Percentiles rank a stretch among this genome's conserved stretches.
Conservation (phyloP, 2,329 filamentous ascomycete species). For the Trichoderma aggressivum region DNA sequence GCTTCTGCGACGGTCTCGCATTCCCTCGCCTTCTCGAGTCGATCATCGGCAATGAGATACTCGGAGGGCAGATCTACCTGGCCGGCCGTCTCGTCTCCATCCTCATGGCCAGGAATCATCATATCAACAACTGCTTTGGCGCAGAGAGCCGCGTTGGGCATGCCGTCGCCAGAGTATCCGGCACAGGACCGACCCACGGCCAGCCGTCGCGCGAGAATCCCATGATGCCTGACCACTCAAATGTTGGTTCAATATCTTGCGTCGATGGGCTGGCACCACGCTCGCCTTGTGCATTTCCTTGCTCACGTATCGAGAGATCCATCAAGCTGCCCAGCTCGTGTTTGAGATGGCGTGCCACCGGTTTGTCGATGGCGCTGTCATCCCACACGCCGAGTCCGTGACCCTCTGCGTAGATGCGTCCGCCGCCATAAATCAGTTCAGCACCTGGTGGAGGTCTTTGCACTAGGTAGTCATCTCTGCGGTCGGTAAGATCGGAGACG, state of each 20-base stretch:
- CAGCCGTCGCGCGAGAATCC: background rate
- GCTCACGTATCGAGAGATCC: background rate
- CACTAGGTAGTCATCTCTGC: background rate
- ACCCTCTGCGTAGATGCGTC: background rate
- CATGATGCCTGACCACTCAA: background rate
- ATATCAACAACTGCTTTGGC: background rate
- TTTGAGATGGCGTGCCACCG: background rate
- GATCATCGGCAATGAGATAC: background rate
- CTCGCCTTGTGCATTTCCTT: background rate
- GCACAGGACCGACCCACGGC: background rate
- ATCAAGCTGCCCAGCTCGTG: background rate
- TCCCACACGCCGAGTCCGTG: background rate
- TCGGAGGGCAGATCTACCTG: background rate
- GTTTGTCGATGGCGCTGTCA: background rate
- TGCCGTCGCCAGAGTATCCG: background rate
- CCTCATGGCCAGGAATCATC: background rate
- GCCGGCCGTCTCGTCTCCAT: background rate
- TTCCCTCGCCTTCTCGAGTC: background rate
- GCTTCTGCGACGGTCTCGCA: background rate
- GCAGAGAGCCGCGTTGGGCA: background rate
- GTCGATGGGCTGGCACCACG: rapidly evolving
- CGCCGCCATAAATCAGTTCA: background rate
- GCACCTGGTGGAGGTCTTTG: background rate
- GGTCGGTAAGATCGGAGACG: background rate
- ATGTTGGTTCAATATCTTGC: background rate